Evolutionary conservation across 2,329 filamentous ascomycete genomes (phyloP).

Genomic region (Lecanicillium sp.): DNA sequence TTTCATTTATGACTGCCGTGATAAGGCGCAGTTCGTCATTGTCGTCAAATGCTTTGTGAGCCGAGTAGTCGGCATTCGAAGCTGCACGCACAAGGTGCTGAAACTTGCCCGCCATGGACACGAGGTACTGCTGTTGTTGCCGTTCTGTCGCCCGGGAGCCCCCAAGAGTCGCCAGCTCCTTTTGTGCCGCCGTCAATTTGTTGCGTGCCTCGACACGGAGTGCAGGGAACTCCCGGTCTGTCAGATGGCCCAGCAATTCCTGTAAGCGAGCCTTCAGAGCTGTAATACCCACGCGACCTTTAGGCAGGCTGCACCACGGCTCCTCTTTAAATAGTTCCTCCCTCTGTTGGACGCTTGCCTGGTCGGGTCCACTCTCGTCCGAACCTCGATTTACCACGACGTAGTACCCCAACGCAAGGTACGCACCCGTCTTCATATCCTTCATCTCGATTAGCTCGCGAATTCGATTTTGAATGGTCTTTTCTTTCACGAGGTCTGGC

Average conservation of each 20-base stretch:
- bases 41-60: constrained; percentile 7
- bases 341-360: no score
- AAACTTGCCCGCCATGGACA: constrained; percentile 12
- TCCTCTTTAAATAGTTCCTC: not conserved
- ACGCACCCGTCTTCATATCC: no score
- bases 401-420: no score
- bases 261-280: constrained; percentile 16
- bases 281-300: constrained; percentile 15
- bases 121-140: constrained; percentile 13
- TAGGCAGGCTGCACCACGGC: constrained; percentile 10
- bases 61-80: constrained; percentile 10
- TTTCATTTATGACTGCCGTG: constrained; percentile 13
- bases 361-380: no score
- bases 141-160: constrained; percentile 8
- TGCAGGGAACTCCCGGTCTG: constrained; percentile 18
- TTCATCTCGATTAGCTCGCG: constrained; percentile 11
- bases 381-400: no score
- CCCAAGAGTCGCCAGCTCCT: constrained; percentile 10
- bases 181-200: constrained; percentile 6
- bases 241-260: constrained; percentile 18
- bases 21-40: constrained; percentile 14
- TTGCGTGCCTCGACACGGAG: constrained; percentile 15
- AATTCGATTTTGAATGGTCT: constrained; percentile 10
- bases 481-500: constrained; percentile 29
- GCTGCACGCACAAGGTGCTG: constrained; percentile 11